These are phyloP conservation scores for Talaromyces thailandensis DNA, from an alignment of 495 filamentous ascomycete species.

Conservation along the genomic window DNA sequence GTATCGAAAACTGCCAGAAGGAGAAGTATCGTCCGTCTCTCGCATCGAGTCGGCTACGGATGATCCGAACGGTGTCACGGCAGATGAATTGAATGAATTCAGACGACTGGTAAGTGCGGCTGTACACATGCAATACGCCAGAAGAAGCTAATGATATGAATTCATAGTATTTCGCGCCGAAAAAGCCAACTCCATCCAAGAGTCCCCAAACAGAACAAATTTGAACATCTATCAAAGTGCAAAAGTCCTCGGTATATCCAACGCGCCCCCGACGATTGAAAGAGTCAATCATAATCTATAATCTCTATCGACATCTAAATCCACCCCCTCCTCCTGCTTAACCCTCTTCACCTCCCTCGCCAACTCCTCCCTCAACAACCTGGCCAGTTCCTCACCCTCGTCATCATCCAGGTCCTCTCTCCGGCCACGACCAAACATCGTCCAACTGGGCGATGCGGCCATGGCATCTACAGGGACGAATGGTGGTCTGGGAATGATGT, in stretches of 20 bases:
- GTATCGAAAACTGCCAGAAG: constrained; percentile 63
- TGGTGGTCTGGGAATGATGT: constrained; percentile 69
- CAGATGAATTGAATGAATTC: constrained; percentile 76
- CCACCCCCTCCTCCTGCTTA: constrained; percentile 31
- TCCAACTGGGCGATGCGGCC: constrained; percentile 52
- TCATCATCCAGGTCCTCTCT: constrained; percentile 82
- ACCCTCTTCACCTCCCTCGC: constrained; percentile 43
- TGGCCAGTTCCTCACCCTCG: constrained; percentile 58
- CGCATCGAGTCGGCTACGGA: constrained; percentile 21
- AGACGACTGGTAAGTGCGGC: constrained; percentile 42
- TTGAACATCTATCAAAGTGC: not conserved
- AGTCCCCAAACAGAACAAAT: not conserved
- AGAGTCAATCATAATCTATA: not conserved
- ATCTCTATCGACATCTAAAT: constrained; percentile 21
- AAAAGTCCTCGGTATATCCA: no score
- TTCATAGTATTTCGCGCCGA: constrained; percentile 15
- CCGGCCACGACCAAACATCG: constrained; percentile 76
- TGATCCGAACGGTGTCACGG: constrained; percentile 37
- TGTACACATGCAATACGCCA: not conserved
- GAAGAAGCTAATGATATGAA: not conserved
- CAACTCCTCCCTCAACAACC: constrained; percentile 52
- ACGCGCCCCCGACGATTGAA: no score
- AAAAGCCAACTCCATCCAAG: constrained; percentile 2
- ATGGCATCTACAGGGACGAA: constrained; percentile 24
- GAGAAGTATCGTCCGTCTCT: constrained; percentile 39